Evolutionary conservation across 1,284 basidiomycete genomes (phyloP).

Genomic region (Cryptococcus sp.): DNA sequence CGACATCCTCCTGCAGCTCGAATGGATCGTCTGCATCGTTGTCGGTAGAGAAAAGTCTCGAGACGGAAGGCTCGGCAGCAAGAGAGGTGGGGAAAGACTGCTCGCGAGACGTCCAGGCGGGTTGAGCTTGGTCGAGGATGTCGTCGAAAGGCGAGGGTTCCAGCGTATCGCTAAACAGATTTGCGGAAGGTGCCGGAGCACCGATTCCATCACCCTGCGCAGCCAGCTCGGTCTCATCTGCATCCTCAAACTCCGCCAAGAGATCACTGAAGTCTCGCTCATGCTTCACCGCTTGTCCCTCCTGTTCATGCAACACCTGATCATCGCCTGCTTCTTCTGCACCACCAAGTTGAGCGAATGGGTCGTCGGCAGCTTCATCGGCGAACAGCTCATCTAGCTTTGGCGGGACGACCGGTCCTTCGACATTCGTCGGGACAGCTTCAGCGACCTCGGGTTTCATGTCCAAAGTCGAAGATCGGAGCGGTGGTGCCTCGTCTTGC

Average conservation of each 20-base stretch:
- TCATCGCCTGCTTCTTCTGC: neutral
- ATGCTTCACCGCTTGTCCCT: too few relatives aligned
- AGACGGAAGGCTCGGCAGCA: neutral
- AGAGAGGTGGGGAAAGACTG: too few relatives aligned
- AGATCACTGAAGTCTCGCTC: constrained; percentile 23
- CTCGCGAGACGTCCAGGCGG: neutral
- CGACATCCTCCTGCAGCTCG: neutral
- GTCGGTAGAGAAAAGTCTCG: constrained; percentile 17
- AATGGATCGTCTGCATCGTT: constrained; percentile 32
- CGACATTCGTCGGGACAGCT: neutral
- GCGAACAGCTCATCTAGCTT: neutral
- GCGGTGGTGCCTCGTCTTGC: too few relatives aligned
- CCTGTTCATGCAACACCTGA: too few relatives aligned
- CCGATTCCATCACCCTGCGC: neutral
- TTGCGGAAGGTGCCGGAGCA: constrained; percentile 3
- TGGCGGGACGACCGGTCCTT: neutral
- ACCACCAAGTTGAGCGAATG: neutral
- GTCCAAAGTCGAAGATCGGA: too few relatives aligned
- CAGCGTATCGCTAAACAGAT: constrained; percentile 13
- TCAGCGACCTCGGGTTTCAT: too few relatives aligned
- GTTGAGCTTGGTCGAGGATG: constrained; percentile 2
- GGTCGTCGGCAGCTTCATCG: neutral
- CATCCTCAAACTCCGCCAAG: constrained; percentile 22
- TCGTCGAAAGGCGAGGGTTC: constrained; percentile 6
- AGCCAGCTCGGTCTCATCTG: neutral